phyloP scores from a whole-genome alignment of 176 grass and related monocot genomes.

The maize (Zea mays) region DNA sequence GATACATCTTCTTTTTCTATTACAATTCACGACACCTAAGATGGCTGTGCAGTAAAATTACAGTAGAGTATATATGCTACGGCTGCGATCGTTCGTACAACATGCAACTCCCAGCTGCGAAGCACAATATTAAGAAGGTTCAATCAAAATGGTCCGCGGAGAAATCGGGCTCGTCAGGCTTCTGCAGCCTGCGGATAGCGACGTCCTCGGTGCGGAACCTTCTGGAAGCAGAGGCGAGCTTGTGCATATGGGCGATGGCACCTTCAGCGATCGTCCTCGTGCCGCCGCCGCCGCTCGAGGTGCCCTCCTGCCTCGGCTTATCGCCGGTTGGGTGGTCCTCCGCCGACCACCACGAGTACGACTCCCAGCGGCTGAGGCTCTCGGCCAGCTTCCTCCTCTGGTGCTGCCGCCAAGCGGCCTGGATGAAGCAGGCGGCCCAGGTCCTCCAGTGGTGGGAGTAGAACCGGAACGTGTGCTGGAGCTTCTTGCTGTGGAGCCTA shows the following conservation, averaged over 20 bases:
- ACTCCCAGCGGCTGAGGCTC: slow-evolving; percentile 67
- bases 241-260: slow-evolving; percentile 52
- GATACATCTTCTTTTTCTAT: slow-evolving; percentile 10
- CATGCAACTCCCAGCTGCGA: neutral
- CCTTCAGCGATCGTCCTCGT: slow-evolving; percentile 31
- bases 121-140: slow-evolving; percentile 13
- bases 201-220: slow-evolving; percentile 51
- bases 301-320: slow-evolving; percentile 44
- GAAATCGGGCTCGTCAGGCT: slow-evolving; percentile 91
- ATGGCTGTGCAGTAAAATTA: slow-evolving; percentile 28
- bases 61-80: neutral
- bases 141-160: slow-evolving; percentile 79
- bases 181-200: slow-evolving; percentile 57
- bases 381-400: slow-evolving; percentile 71
- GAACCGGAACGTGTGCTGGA: slow-evolving; percentile 93
- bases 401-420: slow-evolving; percentile 84
- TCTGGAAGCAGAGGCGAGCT: slow-evolving; percentile 64
- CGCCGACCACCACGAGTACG: slow-evolving; percentile 55
- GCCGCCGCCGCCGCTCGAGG: slow-evolving; percentile 6
- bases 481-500: slow-evolving; percentile 90
- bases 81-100: slow-evolving; percentile 6
- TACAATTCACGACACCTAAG: slow-evolving; percentile 7
- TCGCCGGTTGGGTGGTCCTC: slow-evolving; percentile 44
- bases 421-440: slow-evolving; percentile 91
- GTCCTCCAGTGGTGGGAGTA: slow-evolving; percentile 86